phyloP scores from a whole-genome alignment of 1,284 basidiomycete genomes.

The Leccinum ponderosum region DNA sequence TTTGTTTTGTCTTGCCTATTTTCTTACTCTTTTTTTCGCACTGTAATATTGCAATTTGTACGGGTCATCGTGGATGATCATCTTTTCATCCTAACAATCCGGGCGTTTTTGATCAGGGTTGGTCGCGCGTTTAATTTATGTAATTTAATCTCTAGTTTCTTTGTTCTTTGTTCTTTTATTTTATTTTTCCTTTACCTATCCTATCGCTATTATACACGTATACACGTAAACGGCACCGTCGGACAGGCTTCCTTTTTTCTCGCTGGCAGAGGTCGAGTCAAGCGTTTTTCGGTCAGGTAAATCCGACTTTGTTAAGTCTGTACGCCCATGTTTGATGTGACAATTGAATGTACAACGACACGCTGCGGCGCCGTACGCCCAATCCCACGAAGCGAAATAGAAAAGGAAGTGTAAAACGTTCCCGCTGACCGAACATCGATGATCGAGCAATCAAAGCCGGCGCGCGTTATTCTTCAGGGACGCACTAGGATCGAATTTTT shows the following conservation, averaged over 20 bases:
- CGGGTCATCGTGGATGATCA: not conserved
- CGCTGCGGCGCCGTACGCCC: not conserved
- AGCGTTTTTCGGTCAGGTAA: not conserved
- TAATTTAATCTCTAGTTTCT: not conserved
- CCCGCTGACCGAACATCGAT: not conserved
- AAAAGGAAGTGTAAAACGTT: not conserved
- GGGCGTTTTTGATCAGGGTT: not conserved
- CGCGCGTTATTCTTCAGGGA: not conserved
- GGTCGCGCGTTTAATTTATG: not conserved
- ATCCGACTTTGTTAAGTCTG: not conserved
- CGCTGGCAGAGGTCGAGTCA: conserved; percentile 2
- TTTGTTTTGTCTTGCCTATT: not conserved
- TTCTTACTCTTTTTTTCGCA: not conserved
- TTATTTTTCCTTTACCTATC: not conserved
- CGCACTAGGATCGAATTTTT: not conserved
- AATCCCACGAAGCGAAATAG: not conserved
- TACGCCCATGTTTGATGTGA: not conserved
- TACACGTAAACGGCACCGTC: not conserved
- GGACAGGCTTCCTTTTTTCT: not conserved
- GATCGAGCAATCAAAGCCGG: not conserved
- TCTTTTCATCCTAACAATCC: conserved; percentile 5
- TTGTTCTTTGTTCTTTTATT: not conserved
- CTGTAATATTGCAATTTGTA: not conserved
- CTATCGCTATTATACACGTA: not conserved
- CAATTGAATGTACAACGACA: not conserved